These are phyloP conservation scores for Bifiguratus adelaidae DNA, from an alignment of 192 early-diverging fungal genomes.

Conservation along the genomic window DNA sequence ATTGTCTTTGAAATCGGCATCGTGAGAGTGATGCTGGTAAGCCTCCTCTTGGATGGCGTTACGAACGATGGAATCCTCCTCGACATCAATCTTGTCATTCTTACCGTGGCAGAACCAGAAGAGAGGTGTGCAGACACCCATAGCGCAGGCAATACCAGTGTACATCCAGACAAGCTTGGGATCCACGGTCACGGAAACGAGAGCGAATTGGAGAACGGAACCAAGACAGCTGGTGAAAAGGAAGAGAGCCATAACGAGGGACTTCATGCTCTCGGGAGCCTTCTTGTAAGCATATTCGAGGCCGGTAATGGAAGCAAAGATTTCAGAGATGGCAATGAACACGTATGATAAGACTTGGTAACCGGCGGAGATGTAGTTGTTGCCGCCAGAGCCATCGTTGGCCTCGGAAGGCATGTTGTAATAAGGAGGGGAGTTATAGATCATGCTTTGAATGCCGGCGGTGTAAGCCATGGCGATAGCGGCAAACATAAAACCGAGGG, in stretches of 20 bases:
- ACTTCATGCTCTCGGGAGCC: slow-evolving; percentile 52
- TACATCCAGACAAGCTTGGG: slow-evolving; percentile 55
- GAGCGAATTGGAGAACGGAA: slow-evolving; percentile 38
- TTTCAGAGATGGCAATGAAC: slow-evolving; percentile 52
- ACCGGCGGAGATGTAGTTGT: slow-evolving; percentile 44
- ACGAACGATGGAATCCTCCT: slow-evolving; percentile 26
- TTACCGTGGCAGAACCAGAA: slow-evolving; percentile 40
- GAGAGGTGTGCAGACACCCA: slow-evolving; percentile 15
- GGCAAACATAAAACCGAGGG: slow-evolving; percentile 53
- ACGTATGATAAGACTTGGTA: slow-evolving; percentile 47
- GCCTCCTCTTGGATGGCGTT: no score
- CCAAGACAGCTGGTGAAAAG: slow-evolving; percentile 44
- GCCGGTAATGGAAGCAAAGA: slow-evolving; percentile 60
- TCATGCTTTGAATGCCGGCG: slow-evolving; percentile 45
- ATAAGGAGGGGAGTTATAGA: slow-evolving; percentile 45
- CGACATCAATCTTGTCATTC: slow-evolving; percentile 26
- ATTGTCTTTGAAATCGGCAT: no score
- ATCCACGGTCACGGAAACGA: slow-evolving; percentile 43
- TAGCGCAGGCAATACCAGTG: slow-evolving; percentile 30
- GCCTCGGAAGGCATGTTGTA: slow-evolving; percentile 32
- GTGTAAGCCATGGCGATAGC: slow-evolving; percentile 46
- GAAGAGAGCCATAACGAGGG: slow-evolving; percentile 63
- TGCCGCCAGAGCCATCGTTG: slow-evolving; percentile 13
- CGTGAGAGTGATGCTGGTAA: no score
- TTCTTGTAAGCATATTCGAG: slow-evolving; percentile 59